Percentiles rank a stretch among this genome's conserved stretches.
Evolutionary conservation across 2,329 filamentous ascomycete species (phyloP).

Genomic region (Dothistroma pini): DNA sequence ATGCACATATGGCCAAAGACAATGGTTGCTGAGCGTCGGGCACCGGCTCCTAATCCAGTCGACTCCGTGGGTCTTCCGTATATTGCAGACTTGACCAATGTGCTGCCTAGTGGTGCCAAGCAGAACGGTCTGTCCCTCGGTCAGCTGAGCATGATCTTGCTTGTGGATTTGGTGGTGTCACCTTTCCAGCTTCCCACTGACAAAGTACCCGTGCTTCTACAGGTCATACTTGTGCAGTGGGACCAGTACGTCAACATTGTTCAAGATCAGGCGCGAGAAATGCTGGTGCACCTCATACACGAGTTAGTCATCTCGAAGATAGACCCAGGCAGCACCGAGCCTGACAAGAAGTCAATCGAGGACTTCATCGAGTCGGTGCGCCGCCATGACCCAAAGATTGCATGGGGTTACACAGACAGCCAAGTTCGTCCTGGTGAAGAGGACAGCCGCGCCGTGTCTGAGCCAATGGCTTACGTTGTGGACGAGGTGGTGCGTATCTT

Average conservation of each 20-base stretch:
- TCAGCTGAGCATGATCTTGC: slow-evolving; percentile 84
- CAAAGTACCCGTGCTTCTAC: slow-evolving; percentile 78
- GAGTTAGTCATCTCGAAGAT: slow-evolving; percentile 80
- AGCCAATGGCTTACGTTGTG: slow-evolving; percentile 82
- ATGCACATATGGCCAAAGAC: slow-evolving; percentile 89
- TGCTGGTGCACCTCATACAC: slow-evolving; percentile 96
- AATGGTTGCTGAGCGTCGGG: slow-evolving; percentile 90
- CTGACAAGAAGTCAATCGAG: slow-evolving; percentile 74
- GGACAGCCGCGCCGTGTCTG: slow-evolving; percentile 72
- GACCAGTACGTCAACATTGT: slow-evolving; percentile 95
- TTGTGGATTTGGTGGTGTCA: slow-evolving; percentile 94
- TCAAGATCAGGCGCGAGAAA: slow-evolving; percentile 93
- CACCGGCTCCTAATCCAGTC: slow-evolving; percentile 63
- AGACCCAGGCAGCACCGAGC: slow-evolving; percentile 65
- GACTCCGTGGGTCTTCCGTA: slow-evolving; percentile 73
- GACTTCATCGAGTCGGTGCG: slow-evolving; percentile 84
- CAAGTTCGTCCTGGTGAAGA: slow-evolving; percentile 64
- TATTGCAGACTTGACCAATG: slow-evolving; percentile 76
- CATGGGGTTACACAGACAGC: slow-evolving; percentile 93
- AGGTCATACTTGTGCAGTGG: slow-evolving; percentile 92
- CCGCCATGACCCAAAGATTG: slow-evolving; percentile 74
- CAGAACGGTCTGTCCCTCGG: slow-evolving; percentile 82
- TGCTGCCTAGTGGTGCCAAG: slow-evolving; percentile 83
- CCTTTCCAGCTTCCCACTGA: slow-evolving; percentile 76
- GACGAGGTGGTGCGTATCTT: slow-evolving; percentile 81